Evolutionary conservation across 306 rosid species (phyloP), one percentile per base, ranked within the genome.

Genomic region (Cucurbita maxima): DNA sequence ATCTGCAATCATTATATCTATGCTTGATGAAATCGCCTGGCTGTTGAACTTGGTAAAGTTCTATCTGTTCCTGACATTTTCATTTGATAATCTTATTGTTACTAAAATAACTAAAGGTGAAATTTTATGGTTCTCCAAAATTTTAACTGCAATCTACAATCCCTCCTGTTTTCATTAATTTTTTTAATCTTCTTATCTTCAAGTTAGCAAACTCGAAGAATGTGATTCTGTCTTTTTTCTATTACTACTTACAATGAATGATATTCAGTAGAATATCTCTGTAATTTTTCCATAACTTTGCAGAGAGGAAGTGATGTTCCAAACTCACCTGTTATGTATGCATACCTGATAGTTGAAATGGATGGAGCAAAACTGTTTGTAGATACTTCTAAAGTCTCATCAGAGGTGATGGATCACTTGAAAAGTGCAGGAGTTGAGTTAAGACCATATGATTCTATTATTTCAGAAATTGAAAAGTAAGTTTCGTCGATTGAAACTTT

Each of bases 21-120:
- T 84, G 92, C 98, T 94, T 12, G 98, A 94, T 86, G 97, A 94
- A 85, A 76, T 94, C 75, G 98, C 98, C 25, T 94, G 98, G 98
- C 72, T 94, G 75, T 82, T 90, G 85, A 94, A 94, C 89, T 78
- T 90, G 98, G 98, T 94, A 94, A 72, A 77, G 52, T 73, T 57
- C 34, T 77, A 73, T 77, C 61, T 47, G 4, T 45, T 22, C 18
- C 30, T 67, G 20, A 11, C 44, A 14, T 51, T 64, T 16, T 56
- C 38, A n/a, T 73, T 73, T 9, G 40, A 18, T 43, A 37, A 3
- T 73, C 18, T 71, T 18, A 10, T 38, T 10, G 48, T 30, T 25
- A 13, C 60, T 59, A 12, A 58, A 58, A 13, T 34, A 19, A 20
- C 58, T 16, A 13, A 16, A 53, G 50, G 51, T 38, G 0, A 36